Percentiles rank a stretch among this genome's conserved stretches.
phyloP scores from a whole-genome alignment of 768 basidiomycete genomes.

The Termitomyces sp. region DNA sequence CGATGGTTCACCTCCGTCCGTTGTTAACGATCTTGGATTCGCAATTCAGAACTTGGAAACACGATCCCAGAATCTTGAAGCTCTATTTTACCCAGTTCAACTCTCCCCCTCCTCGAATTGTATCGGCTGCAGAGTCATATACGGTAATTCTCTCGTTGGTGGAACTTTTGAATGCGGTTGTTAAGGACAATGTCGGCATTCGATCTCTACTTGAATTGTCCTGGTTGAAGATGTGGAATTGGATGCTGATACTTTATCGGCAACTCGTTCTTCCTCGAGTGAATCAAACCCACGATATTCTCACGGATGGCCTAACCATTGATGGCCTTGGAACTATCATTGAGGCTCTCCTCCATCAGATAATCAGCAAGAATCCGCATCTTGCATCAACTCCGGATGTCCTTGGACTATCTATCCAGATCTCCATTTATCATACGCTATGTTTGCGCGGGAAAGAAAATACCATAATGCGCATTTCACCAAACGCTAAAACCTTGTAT shows the following conservation, averaged over 20 bases:
- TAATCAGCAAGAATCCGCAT: neutral
- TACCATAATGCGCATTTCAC: too few species aligned
- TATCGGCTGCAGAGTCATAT: neutral
- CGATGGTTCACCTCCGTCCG: neutral
- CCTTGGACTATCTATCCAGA: neutral
- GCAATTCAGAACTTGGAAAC: neutral
- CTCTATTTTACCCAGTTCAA: neutral
- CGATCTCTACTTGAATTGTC: neutral
- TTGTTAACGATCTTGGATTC: neutral
- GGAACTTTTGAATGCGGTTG: neutral
- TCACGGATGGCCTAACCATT: neutral
- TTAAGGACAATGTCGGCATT: neutral
- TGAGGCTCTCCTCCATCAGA: neutral
- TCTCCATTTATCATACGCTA: neutral
- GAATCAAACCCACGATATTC: neutral
- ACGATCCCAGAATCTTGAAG: neutral
- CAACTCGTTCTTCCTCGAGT: neutral
- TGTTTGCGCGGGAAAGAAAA: neutral
- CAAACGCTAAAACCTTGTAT: neutral
- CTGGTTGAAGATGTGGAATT: neutral
- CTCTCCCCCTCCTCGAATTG: neutral
- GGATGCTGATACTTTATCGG: neutral
- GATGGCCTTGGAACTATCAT: neutral
- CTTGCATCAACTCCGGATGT: neutral
- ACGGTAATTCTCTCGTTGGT: neutral